Evolutionary conservation across 768 basidiomycete genomes (phyloP), one percentile per base, ranked within the genome.

Genomic region (Hygrophoropsis aurantiaca): DNA sequence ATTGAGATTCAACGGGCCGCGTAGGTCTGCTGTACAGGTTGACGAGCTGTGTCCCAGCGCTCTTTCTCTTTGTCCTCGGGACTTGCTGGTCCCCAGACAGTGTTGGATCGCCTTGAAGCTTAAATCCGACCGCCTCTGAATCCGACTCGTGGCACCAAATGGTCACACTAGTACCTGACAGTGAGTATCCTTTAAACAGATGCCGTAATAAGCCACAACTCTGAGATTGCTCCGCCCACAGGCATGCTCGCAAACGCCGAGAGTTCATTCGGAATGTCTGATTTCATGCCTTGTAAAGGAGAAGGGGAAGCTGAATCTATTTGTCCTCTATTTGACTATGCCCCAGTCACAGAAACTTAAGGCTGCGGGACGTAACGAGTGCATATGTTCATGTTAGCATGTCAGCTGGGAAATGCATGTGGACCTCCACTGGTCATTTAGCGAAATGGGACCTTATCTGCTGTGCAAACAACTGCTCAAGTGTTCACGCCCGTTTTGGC

Each of bases 191-290:
- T 42, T 13, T 13, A 30, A 30, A 49, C 47, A 39, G 38, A 46
- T 62, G 49, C 65, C 62, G 60, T 66, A 65, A 67, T 36, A 50
- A 52, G 51, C 38, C 49, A 57, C 21, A 46, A 42, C 48, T 53
- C 46, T 48, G 39, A 44, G 38, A 61, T 41, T 51, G 46, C 37
- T 59, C 44, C 50, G 55, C 57, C 51, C 41, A 49, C 52, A 46
- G 20, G 30, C 43, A 43, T 39, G 32, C 27, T 39, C 42, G 40
- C 34, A 34, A 46, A 42, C 47, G 25, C 44, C 43, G 43, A 24
- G 30, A 39, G 48, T 45, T 49, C 35, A 46, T 43, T 30, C 27
- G 46, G 46, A 40, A 23, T 26, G 32, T 33, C 16, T 44, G 43
- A 5, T 23, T 23, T 44, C 23, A 33, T 33, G 43, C 32, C 30